phyloP scores from a whole-genome alignment of 306 rosid genomes.

The Dryas alaskensis region DNA sequence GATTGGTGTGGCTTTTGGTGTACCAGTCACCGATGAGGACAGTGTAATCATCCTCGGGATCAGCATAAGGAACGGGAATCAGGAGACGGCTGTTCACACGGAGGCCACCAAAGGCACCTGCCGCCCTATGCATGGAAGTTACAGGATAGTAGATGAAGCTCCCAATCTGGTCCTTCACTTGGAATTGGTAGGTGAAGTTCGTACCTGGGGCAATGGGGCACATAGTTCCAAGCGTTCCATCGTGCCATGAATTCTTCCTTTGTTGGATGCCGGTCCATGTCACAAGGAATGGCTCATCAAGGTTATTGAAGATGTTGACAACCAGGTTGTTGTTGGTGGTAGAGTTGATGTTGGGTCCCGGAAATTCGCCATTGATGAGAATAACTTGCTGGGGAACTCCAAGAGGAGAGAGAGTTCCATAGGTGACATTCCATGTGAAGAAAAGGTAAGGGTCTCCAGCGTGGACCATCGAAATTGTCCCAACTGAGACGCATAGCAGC shows the following conservation, averaged over 20 bases:
- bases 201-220: constrained; percentile 68
- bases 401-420: constrained; percentile 72
- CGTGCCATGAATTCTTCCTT: constrained; percentile 85
- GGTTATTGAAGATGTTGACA: constrained; percentile 65
- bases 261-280: constrained; percentile 68
- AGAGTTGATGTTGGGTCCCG: constrained; percentile 78
- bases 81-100: constrained; percentile 60
- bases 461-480: constrained; percentile 17
- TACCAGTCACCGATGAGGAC: constrained; percentile 79
- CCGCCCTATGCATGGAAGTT: constrained; percentile 54
- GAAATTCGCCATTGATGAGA: constrained; percentile 74
- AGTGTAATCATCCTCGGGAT: constrained; percentile 84
- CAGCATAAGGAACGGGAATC: constrained; percentile 77
- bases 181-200: constrained; percentile 70
- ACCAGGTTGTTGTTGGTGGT: constrained; percentile 72
- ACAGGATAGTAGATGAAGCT: constrained; percentile 64
- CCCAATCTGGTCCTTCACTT: constrained; percentile 88
- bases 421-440: constrained; percentile 70
- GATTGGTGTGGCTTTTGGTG: constrained; percentile 57
- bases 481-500: constrained; percentile 39
- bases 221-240: constrained; percentile 63
- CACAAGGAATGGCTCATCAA: constrained; percentile 78
- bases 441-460: constrained; percentile 69
- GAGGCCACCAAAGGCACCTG: constrained; percentile 72
- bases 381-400: constrained; percentile 87